These are phyloP conservation scores for Agaricus sinodeliciosus DNA, from an alignment of 768 basidiomycete genomes.

Conservation along the genomic window DNA sequence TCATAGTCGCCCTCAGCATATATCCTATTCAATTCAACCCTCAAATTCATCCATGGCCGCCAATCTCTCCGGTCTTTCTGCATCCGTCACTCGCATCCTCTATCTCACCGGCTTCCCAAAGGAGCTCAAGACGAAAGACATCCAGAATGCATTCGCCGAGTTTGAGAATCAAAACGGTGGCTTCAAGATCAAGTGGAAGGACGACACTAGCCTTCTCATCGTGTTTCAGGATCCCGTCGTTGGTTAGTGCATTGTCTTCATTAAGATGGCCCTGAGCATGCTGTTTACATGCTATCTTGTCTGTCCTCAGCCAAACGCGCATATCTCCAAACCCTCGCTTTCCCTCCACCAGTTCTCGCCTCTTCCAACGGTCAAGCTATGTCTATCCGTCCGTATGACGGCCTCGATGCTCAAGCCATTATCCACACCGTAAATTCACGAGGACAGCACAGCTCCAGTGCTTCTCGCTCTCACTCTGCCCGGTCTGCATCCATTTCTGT, in stretches of 20 bases:
- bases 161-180: constrained; percentile 85
- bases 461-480: constrained; percentile 65
- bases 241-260: constrained; percentile 51
- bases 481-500: constrained; percentile 64
- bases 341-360: constrained; percentile 66
- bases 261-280: background rate
- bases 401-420: constrained; percentile 82
- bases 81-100: constrained; percentile 94
- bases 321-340: constrained; percentile 85
- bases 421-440: constrained; percentile 81
- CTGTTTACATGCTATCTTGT: constrained; percentile 5
- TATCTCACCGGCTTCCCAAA: constrained; percentile 88
- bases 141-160: constrained; percentile 84
- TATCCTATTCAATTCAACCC: constrained; percentile 11
- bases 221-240: constrained; percentile 88
- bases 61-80: constrained; percentile 77
- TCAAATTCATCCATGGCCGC: constrained; percentile 46
- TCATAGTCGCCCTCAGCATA: constrained; percentile 6
- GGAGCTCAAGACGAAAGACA: constrained; percentile 96
- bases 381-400: constrained; percentile 87
- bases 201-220: constrained; percentile 91
- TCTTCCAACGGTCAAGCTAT: constrained; percentile 47
- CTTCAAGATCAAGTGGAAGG: constrained; percentile 98
- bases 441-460: constrained; percentile 51
- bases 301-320: constrained; percentile 76